phyloP scores from a whole-genome alignment of 495 filamentous ascomycete genomes.

The Podospora tetraspora region DNA sequence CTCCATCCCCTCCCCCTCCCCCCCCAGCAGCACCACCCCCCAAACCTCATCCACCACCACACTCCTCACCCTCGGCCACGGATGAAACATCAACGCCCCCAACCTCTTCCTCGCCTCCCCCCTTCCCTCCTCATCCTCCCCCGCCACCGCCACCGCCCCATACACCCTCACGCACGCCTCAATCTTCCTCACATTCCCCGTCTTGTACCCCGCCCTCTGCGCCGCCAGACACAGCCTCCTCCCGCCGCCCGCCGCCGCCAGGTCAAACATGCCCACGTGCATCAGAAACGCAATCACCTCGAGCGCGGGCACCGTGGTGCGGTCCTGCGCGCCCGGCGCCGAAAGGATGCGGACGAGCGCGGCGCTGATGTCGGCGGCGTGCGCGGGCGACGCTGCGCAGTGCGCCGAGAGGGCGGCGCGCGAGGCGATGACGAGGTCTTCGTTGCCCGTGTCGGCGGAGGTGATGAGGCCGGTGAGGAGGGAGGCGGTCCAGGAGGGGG shows the following conservation, averaged over 20 bases:
- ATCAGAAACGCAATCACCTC: slow-evolving; percentile 72
- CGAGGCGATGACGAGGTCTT: slow-evolving; percentile 69
- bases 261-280: slow-evolving; percentile 46
- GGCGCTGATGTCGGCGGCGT: slow-evolving; percentile 29
- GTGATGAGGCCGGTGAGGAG: slow-evolving; percentile 73
- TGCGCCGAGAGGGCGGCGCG: slow-evolving; percentile 61
- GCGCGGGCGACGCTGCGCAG: slow-evolving; percentile 31
- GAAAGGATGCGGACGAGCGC: slow-evolving; percentile 36
- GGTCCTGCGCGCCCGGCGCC: slow-evolving; percentile 49
- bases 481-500: slow-evolving; percentile 33
- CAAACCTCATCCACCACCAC: slow-evolving; percentile 46
- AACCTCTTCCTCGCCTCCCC: slow-evolving; percentile 38
- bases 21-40: slow-evolving; percentile 25
- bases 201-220: slow-evolving; percentile 78
- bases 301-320: slow-evolving; percentile 67
- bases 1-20: slow-evolving; percentile 4
- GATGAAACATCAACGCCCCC: slow-evolving; percentile 42
- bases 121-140: slow-evolving; percentile 19
- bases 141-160: slow-evolving; percentile 49
- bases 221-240: slow-evolving; percentile 59
- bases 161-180: slow-evolving; percentile 75
- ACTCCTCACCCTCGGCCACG: slow-evolving; percentile 42
- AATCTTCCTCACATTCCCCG: slow-evolving; percentile 69
- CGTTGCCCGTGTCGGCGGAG: slow-evolving; percentile 77
- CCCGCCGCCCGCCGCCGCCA: slow-evolving; percentile 23